These are phyloP conservation scores for Pichia thaimueangensis DNA, from an alignment of 805 yeast species.

Conservation along the genomic window DNA sequence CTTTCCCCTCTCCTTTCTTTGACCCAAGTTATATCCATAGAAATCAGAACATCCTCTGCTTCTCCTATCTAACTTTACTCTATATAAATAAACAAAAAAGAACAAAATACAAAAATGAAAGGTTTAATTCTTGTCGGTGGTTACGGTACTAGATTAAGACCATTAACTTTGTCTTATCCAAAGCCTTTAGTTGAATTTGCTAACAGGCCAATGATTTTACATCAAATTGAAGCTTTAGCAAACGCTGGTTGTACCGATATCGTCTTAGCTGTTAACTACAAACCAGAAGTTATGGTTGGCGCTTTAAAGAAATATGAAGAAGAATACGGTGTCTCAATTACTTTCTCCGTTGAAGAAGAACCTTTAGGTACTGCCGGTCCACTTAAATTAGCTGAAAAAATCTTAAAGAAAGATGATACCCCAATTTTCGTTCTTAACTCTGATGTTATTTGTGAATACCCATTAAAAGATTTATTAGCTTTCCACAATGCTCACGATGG, in stretches of 20 bases:
- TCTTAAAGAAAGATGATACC: constrained; percentile 87
- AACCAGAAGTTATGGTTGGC: constrained; percentile 98
- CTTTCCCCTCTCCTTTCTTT: constrained; percentile 11
- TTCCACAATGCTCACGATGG: constrained; percentile 97
- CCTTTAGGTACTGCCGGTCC: constrained; percentile 99
- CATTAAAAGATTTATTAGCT: constrained; percentile 83
- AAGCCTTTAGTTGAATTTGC: constrained; percentile 97
- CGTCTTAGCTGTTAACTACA: constrained; percentile 96
- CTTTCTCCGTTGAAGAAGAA: constrained; percentile 98
- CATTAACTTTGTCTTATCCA: constrained; percentile 89
- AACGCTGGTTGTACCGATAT: constrained; percentile 98
- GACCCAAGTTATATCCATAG: constrained; percentile 7
- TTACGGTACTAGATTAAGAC: constrained; percentile 99
- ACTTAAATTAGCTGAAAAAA: constrained; percentile 89
- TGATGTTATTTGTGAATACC: constrained; percentile 98
- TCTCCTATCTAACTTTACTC: constrained; percentile 7
- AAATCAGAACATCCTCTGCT: constrained; percentile 3
- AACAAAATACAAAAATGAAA: no score
- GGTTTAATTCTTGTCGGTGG: constrained; percentile 98
- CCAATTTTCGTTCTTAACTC: constrained; percentile 98
- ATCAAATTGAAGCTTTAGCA: constrained; percentile 97
- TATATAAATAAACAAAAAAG: not conserved
- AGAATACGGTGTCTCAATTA: constrained; percentile 89
- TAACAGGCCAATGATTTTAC: constrained; percentile 98
- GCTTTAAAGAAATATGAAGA: constrained; percentile 91